Base-by-base conservation (phyloP, 768 basidiomycete species). In the Suillus clintonianus region DNA sequence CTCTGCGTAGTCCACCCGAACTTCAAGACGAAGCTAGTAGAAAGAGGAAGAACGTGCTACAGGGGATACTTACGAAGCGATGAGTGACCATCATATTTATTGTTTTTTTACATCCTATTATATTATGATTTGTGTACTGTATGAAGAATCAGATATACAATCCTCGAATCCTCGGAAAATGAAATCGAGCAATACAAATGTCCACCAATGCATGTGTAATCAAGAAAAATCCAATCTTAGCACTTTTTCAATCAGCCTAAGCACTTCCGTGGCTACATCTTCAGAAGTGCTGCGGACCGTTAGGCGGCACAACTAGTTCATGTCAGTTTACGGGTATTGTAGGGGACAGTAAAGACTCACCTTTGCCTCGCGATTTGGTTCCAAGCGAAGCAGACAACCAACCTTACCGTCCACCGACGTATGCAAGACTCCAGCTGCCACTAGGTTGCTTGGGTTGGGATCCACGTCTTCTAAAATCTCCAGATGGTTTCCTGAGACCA, bases 251-350 rank as follows among this genome's bases (percentile, higher is more conserved):
- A 86, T 55, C 22, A 83, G 72, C 62, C 81, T 86, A 71, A 88
- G 83, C 48, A 91, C 88, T 73, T 91, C 90, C 5, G 74, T 67
- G 45, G 92, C 91, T 10, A 98, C 95, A 11, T 89, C 85, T 74
- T 95, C 95, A 61, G 97, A 98, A 4, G 97, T 99, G 71, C 95
- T 97, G 72, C 97, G 86, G 50, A 98, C 85, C 7, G 97, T 99
- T 64, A 98, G 72, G 41, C 97, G 90, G 78, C 95, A 98, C 39
- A 98, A 81, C 93, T 97, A 72, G 62, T 34, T 27, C 19, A 54
- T 50, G 30, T 66, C 14, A 65, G 48, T 50, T 22, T 42, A 34
- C 55, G 27, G 50, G 8, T 17, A 32, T 34, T 27, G 43, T 51
- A 47, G 22, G 62, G n/a, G 32, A 61, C 41, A 64, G 14, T 9